phyloP scores from a whole-genome alignment of 1,284 basidiomycete genomes.

The Pseudozyma sp. region DNA sequence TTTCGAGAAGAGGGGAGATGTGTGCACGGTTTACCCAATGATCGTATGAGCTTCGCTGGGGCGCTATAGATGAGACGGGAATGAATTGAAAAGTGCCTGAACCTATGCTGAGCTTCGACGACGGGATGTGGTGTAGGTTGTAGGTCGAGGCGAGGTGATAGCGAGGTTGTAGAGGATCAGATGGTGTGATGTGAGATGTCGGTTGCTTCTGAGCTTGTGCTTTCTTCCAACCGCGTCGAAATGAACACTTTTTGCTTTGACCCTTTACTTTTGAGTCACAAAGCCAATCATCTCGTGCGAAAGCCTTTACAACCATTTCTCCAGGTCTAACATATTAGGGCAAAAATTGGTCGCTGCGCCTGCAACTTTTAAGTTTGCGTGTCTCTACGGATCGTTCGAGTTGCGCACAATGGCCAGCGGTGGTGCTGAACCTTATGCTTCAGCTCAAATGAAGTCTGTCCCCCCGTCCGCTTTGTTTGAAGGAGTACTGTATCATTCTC shows the following conservation, averaged over 20 bases:
- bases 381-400: constrained; percentile 25
- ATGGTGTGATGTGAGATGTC: constrained; percentile 3
- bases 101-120: too few species aligned
- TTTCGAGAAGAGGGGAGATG: too few species aligned
- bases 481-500: too few species aligned
- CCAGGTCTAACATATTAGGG: constrained; percentile 1
- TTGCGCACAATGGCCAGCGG: neutral
- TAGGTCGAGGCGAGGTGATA: neutral
- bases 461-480: too few species aligned
- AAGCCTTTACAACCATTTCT: constrained; percentile 1
- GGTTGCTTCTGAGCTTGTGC: neutral
- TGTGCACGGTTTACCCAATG: too few species aligned
- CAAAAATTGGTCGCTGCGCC: constrained; percentile 4
- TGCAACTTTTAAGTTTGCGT: neutral
- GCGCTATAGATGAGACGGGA: too few species aligned
- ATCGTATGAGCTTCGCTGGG: too few species aligned
- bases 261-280: constrained; percentile 25
- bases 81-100: too few species aligned
- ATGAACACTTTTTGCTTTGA: constrained; percentile 9
- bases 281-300: constrained; percentile 9
- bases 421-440: neutral
- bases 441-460: neutral
- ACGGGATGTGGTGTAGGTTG: neutral
- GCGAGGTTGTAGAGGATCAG: neutral
- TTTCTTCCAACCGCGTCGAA: constrained; percentile 9